Evolutionary conservation across 129 eudicot genomes (phyloP).

Genomic region (Mikania micrantha): DNA sequence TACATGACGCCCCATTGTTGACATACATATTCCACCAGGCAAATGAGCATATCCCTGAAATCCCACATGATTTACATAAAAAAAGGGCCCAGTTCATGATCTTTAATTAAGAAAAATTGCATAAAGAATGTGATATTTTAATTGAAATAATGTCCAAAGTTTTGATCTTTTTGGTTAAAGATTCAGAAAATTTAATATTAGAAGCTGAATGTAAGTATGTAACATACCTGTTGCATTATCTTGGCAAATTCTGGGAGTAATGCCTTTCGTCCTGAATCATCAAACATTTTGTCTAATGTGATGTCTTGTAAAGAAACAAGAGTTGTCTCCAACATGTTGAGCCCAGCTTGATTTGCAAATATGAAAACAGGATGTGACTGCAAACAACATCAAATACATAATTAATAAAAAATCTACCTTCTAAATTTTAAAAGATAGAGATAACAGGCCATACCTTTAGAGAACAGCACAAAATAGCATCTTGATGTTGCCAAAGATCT

Average conservation of each 20-base stretch:
- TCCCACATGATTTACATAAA: not conserved
- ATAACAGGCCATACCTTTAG: slow-evolving; percentile 47
- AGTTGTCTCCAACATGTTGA: slow-evolving; percentile 93
- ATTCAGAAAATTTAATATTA: not conserved
- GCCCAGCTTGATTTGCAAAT: slow-evolving; percentile 84
- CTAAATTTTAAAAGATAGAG: not conserved
- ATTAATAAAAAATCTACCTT: not conserved
- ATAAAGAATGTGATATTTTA: not conserved
- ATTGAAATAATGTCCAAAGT: not conserved
- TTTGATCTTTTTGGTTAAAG: not conserved
- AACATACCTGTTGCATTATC: slow-evolving; percentile 74
- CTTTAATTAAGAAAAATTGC: not conserved
- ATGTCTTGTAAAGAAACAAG: slow-evolving; percentile 83
- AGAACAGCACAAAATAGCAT: slow-evolving; percentile 83
- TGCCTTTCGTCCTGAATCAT: slow-evolving; percentile 68
- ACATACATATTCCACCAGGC: slow-evolving; percentile 71
- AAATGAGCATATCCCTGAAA: slow-evolving; percentile 70
- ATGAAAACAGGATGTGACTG: slow-evolving; percentile 72
- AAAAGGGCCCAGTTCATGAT: not conserved
- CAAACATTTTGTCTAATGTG: slow-evolving; percentile 75
- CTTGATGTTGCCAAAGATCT: slow-evolving; percentile 74
- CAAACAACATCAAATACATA: not conserved
- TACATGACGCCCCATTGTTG: slow-evolving; percentile 77
- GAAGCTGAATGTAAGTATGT: not conserved
- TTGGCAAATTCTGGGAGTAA: slow-evolving; percentile 71